Base-by-base conservation (phyloP, 306 rosid species). In the Trichosanthes cucumerina region DNA sequence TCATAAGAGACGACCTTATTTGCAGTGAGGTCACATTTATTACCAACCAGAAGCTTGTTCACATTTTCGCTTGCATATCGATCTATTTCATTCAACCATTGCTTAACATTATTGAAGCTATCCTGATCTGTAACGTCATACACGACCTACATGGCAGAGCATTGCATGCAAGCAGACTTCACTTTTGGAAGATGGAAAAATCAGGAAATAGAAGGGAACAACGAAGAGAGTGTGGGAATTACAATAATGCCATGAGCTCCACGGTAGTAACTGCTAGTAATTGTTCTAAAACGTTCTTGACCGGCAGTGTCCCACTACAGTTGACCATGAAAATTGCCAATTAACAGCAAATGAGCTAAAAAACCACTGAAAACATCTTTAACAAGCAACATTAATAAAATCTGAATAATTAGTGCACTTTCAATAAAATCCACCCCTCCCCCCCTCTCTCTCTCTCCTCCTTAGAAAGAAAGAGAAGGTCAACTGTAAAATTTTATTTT, bases 211-310 rank as follows among this genome's bases (percentile, higher is more conserved):
- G 4, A 24, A 24, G 54, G 38, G 21, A 52, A 72, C 5, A 34
- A 41, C 54, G 70, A 36, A 31, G 34, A 65, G 34, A 83, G 47
- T 65, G 60, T 31, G 66, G 46, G 54, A 78, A 88, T 85, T 81
- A 90, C 95, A 71, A 90, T 90, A 69, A 90, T 90, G 81, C 95
- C 95, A 75, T 90, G 95, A 83, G 95, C 95, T 57, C 95, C 95
- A 63, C 95, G 95, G 80, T 90, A 90, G 91, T 90, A 90, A 84
- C 95, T 90, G 87, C 95, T 90, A 72, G 95, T 90, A 86, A 90
- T 90, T 72, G 95, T 90, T 50, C 95, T 88, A 73, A 90, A 90
- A 80, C 95, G 92, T 85, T 90, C 95, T 82, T 90, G 95, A 63
- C 95, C 95, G 65, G 95, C 95, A 79, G 95, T 90, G 85, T 90